Evolutionary conservation across 306 rosid species (phyloP).

Genomic region (Vigna angularis): DNA sequence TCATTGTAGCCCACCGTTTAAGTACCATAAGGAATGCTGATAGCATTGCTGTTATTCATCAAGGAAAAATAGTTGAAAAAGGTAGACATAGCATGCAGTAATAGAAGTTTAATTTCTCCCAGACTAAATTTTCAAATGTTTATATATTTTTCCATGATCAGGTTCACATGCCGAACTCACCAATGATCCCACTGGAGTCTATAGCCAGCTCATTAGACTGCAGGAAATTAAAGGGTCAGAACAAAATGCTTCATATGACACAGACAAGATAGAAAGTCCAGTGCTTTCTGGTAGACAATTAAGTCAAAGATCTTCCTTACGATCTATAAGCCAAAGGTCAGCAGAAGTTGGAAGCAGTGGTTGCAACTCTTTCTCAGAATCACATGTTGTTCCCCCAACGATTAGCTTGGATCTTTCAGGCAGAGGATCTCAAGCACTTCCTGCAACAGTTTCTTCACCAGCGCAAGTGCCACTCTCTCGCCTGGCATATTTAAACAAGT

Average conservation of each 20-base stretch:
- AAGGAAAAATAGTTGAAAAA: constrained; percentile 69
- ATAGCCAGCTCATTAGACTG: constrained; percentile 67
- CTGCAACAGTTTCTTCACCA: constrained; percentile 43
- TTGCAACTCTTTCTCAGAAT: constrained; percentile 2
- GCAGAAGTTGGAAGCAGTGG: constrained; percentile 62
- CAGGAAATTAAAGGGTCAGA: constrained; percentile 58
- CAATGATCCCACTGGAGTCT: constrained; percentile 64
- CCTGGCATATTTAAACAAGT: constrained; percentile 78
- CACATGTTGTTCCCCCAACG: constrained; percentile 1
- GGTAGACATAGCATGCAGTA: constrained; percentile 47
- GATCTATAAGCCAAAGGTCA: constrained; percentile 58
- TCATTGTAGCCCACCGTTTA: constrained; percentile 77
- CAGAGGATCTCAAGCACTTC: constrained; percentile 39
- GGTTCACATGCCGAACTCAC: constrained; percentile 68
- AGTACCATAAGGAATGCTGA: constrained; percentile 70
- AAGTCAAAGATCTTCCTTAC: constrained; percentile 46
- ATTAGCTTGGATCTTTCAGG: constrained; percentile 40
- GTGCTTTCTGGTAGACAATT: constrained; percentile 52
- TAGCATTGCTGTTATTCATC: constrained; percentile 68
- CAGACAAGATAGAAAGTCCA: constrained; percentile 46
- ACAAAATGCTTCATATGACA: constrained; percentile 45
- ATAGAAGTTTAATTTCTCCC: constrained; percentile 17
- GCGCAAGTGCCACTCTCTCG: constrained; percentile 64
- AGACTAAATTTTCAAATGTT: neutral
- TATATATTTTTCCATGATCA: constrained; percentile 39